Evolutionary conservation across 2,329 filamentous ascomycete species (phyloP).

Genomic region (Leptosphaerulina australis): DNA sequence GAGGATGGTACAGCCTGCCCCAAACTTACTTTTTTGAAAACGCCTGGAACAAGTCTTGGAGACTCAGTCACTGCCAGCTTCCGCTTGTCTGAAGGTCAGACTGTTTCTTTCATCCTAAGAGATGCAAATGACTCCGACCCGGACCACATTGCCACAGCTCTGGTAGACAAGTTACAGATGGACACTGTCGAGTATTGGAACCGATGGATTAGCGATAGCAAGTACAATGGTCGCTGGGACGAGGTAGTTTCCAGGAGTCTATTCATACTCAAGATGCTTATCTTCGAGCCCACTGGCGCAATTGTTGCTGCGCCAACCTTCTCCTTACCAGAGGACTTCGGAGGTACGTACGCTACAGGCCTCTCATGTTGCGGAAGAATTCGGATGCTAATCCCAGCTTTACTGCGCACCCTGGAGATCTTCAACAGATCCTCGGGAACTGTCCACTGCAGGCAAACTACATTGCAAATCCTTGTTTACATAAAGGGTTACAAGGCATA

Average conservation of each 20-base stretch:
- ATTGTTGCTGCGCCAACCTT: conserved; percentile 80
- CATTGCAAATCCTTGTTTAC: no score
- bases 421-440: no score
- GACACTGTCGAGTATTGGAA: conserved; percentile 75
- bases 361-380: no score
- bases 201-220: conserved; percentile 73
- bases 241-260: conserved; percentile 74
- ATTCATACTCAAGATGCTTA: conserved; percentile 76
- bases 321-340: conserved; percentile 70
- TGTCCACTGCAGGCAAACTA: no score
- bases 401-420: no score
- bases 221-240: conserved; percentile 73
- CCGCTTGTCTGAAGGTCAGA: conserved; percentile 68
- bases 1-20: conserved; percentile 60
- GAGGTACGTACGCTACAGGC: conserved; percentile 20
- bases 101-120: conserved; percentile 71
- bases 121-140: conserved; percentile 63
- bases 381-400: no score
- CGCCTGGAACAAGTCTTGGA: conserved; percentile 61
- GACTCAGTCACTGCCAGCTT: conserved; percentile 68
- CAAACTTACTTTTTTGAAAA: conserved; percentile 61
- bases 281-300: conserved; percentile 78
- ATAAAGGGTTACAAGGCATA: no score
- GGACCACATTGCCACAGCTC: conserved; percentile 61
- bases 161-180: conserved; percentile 68